Conservation (phyloP, 2,329 filamentous ascomycete genomes). For the Endocalyx cinctus region DNA sequence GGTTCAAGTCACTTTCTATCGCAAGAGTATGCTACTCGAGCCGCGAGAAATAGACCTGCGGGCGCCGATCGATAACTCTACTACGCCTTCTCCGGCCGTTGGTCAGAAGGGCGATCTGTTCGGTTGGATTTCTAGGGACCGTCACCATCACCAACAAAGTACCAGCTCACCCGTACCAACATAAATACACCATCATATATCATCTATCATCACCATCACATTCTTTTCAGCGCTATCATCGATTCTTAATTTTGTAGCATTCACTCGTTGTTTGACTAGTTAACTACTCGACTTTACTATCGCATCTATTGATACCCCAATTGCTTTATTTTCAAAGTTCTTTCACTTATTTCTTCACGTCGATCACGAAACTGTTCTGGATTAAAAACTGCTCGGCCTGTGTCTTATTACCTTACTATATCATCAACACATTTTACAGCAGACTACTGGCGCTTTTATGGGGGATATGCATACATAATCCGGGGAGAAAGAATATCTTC, state of each 20-base stretch:
- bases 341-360: constrained; percentile 16
- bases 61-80: constrained; percentile 27
- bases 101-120: constrained; percentile 39
- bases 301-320: constrained; percentile 28
- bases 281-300: constrained; percentile 13
- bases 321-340: too few relatives aligned
- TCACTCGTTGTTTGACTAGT: constrained; percentile 2
- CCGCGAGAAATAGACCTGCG: constrained; percentile 53
- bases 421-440: constrained; percentile 17
- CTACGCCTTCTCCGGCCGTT: constrained; percentile 19
- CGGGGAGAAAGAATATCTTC: constrained; percentile 2
- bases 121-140: constrained; percentile 47
- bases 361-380: constrained; percentile 22
- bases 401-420: constrained; percentile 14
- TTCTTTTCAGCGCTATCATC: too few relatives aligned
- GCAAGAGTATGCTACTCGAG: constrained; percentile 79
- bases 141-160: constrained; percentile 23
- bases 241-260: constrained; percentile 1
- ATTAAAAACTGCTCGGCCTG: constrained; percentile 14
- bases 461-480: constrained; percentile 10
- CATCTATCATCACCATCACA: too few relatives aligned
- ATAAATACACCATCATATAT: constrained; percentile 7
- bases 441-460: constrained; percentile 22
- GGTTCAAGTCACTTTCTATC: constrained; percentile 63
- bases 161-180: constrained; percentile 15